Conservation (phyloP, 148 eudicot species). For the Silene uniflora region DNA sequence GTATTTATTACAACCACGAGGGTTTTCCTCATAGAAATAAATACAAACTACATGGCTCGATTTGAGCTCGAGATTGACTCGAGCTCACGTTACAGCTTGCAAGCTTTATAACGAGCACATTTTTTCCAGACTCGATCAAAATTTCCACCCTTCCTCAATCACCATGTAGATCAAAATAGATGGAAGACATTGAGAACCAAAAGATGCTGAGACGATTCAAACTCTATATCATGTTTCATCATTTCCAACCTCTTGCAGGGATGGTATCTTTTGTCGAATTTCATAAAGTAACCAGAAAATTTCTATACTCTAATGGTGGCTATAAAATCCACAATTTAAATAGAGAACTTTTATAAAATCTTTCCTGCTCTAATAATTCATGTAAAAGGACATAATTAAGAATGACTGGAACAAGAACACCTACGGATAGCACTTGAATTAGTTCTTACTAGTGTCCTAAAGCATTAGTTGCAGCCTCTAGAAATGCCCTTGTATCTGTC, state of each 20-base stretch:
- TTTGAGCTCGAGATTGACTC: too few species aligned
- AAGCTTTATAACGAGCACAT: too few species aligned
- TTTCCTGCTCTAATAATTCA: conserved; percentile 1
- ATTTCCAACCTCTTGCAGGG: not conserved
- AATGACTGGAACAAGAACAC: not conserved
- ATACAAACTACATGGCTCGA: too few species aligned
- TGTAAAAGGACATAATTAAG: not conserved
- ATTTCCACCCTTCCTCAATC: not conserved
- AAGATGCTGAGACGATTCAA: not conserved
- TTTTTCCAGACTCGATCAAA: too few species aligned
- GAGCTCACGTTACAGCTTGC: too few species aligned
- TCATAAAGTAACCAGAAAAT: not conserved
- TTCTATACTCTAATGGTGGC: not conserved
- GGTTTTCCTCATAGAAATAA: too few species aligned
- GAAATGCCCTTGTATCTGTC: conserved; percentile 40
- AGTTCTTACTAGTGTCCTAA: conserved; percentile 19
- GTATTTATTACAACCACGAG: too few species aligned
- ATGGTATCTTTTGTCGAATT: not conserved
- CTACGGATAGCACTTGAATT: not conserved
- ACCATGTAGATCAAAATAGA: too few species aligned
- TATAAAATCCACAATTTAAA: not conserved
- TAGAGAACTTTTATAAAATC: conserved; percentile 1
- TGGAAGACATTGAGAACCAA: not conserved
- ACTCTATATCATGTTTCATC: not conserved
- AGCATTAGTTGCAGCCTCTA: conserved; percentile 48